A percentile compares a stretch with the other conserved stretches of the same genome.
phyloP scores from a whole-genome alignment of 2,329 filamentous ascomycete species.

The Botrytis cinerea region DNA sequence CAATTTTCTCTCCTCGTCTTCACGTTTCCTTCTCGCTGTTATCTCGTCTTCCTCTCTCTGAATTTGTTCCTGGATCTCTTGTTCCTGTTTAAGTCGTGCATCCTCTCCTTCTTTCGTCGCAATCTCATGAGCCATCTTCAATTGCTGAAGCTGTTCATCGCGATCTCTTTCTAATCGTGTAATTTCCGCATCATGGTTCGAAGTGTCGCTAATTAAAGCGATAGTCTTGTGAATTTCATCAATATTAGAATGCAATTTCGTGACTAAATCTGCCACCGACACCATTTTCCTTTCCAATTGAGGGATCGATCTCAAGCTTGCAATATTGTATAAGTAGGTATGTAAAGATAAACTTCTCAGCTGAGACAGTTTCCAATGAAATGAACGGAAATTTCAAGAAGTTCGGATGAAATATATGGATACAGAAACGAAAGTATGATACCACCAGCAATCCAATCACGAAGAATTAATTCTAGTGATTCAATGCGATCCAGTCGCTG shows the following conservation, averaged over 20 bases:
- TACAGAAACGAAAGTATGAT: background rate
- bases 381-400: background rate
- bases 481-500: slow-evolving; percentile 10
- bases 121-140: slow-evolving; percentile 31
- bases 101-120: slow-evolving; percentile 26
- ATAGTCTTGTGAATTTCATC: slow-evolving; percentile 36
- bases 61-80: slow-evolving; percentile 28
- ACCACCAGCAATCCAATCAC: slow-evolving; percentile 1
- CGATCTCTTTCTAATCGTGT: slow-evolving; percentile 32
- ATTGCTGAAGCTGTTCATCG: slow-evolving; percentile 31
- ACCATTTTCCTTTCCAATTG: slow-evolving; percentile 11
- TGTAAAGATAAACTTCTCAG: background rate
- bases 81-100: slow-evolving; percentile 27
- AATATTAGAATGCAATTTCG: slow-evolving; percentile 38
- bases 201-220: slow-evolving; percentile 32
- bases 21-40: slow-evolving; percentile 28
- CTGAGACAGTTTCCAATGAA: background rate
- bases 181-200: slow-evolving; percentile 35
- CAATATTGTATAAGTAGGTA: background rate
- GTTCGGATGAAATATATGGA: slow-evolving; percentile 18
- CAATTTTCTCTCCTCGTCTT: slow-evolving; percentile 31
- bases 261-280: slow-evolving; percentile 34
- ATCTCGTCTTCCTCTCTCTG: slow-evolving; percentile 32
- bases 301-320: slow-evolving; percentile 8
- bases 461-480: slow-evolving; percentile 1